Evolutionary conservation across 108 stramenopile species (phyloP).

Genomic region (Cyclotella atomus): DNA sequence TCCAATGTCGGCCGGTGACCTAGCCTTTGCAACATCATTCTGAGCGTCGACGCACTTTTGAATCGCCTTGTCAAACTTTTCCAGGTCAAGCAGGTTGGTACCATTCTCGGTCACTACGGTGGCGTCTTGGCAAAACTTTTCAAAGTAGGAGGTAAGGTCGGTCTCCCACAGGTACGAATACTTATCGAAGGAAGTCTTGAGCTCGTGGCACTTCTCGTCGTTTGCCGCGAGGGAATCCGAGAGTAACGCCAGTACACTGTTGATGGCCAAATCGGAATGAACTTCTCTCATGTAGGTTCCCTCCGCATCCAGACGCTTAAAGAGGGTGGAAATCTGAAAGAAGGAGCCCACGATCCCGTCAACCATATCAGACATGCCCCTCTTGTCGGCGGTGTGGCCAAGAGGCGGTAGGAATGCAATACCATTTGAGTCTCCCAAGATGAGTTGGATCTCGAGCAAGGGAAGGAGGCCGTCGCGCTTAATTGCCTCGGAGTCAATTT

Average conservation of each 20-base stretch:
- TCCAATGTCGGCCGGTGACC: constrained; percentile 70
- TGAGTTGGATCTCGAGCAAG: constrained; percentile 80
- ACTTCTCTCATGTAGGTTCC: constrained; percentile 88
- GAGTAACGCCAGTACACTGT: constrained; percentile 66
- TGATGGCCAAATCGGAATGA: constrained; percentile 68
- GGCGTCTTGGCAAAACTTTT: constrained; percentile 74
- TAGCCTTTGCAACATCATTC: constrained; percentile 50
- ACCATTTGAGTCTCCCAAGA: constrained; percentile 56
- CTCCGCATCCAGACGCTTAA: constrained; percentile 85
- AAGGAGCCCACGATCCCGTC: constrained; percentile 78
- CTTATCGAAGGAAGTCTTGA: constrained; percentile 72
- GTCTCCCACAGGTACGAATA: constrained; percentile 79
- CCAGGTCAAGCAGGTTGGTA: constrained; percentile 62
- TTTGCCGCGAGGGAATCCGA: constrained; percentile 62
- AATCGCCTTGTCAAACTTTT: constrained; percentile 80
- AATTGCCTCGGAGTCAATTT: constrained; percentile 72
- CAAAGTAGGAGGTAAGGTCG: constrained; percentile 71
- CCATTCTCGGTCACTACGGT: constrained; percentile 59
- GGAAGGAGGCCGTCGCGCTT: constrained; percentile 64
- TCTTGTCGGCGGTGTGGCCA: constrained; percentile 38
- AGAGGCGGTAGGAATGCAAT: constrained; percentile 67
- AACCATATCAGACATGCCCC: constrained; percentile 71
- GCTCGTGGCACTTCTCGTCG: constrained; percentile 62
- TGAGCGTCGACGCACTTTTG: constrained; percentile 77
- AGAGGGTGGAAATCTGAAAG: constrained; percentile 75